Conservation (phyloP, 78 protist species). For the Dictyostelium intermedium region DNA sequence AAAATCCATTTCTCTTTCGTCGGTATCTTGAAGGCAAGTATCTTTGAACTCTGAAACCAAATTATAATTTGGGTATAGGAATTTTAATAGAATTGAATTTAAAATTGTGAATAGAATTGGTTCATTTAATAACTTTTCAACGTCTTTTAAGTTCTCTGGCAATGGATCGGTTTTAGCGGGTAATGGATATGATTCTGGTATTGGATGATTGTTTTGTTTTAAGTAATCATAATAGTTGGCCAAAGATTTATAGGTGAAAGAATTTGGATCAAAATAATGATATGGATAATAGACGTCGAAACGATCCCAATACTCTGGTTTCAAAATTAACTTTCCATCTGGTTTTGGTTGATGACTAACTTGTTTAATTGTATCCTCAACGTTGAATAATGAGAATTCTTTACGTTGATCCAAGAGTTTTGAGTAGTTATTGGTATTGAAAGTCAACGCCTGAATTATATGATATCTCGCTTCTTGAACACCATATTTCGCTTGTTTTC, state of each 20-base stretch:
- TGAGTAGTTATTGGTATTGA: constrained; percentile 9
- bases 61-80: background rate
- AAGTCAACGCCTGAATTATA: constrained; percentile 24
- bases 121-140: constrained; percentile 15
- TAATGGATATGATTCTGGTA: constrained; percentile 43
- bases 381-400: constrained; percentile 12
- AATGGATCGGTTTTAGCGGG: constrained; percentile 40
- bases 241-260: background rate
- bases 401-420: background rate
- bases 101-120: constrained; percentile 21
- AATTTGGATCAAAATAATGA: background rate
- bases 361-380: constrained; percentile 40
- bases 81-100: background rate
- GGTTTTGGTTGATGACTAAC: background rate
- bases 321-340: constrained; percentile 12
- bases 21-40: background rate
- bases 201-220: constrained; percentile 41
- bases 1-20: background rate
- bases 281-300: constrained; percentile 63
- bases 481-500: constrained; percentile 31
- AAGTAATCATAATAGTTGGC: constrained; percentile 30
- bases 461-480: constrained; percentile 52
- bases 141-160: background rate
- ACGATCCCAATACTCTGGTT: constrained; percentile 41
- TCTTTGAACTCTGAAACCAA: background rate